Percentiles rank a stretch among this genome's conserved stretches.
Conservation (phyloP, 495 filamentous ascomycete genomes). For the Usnea hakonensis region DNA sequence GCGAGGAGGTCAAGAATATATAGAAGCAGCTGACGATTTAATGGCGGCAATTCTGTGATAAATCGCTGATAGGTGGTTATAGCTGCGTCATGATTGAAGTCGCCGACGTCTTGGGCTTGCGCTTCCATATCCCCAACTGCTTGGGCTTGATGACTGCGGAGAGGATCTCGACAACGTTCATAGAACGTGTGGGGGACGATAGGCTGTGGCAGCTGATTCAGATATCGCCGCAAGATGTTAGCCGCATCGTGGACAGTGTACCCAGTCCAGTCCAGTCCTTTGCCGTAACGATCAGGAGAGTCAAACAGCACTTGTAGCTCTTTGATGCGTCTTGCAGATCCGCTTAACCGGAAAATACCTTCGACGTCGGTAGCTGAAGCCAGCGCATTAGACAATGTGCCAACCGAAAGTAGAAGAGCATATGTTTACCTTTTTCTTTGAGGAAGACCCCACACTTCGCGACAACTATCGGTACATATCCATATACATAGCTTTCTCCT, state of each 20-base stretch:
- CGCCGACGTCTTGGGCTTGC: slow-evolving; percentile 42
- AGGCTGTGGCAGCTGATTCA: slow-evolving; percentile 89
- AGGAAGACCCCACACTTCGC: slow-evolving; percentile 97
- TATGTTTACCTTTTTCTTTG: slow-evolving; percentile 85
- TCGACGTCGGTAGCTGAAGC: slow-evolving; percentile 82
- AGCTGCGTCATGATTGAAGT: slow-evolving; percentile 67
- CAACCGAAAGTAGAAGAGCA: not conserved
- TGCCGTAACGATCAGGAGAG: slow-evolving; percentile 92
- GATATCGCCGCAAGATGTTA: slow-evolving; percentile 88
- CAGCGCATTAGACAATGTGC: not conserved
- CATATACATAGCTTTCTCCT: slow-evolving; percentile 93
- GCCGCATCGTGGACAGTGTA: slow-evolving; percentile 99
- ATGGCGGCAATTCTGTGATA: slow-evolving; percentile 84
- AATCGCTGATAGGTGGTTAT: slow-evolving; percentile 79
- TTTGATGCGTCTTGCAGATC: slow-evolving; percentile 97
- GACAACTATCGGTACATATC: slow-evolving; percentile 97
- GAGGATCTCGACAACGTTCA: slow-evolving; percentile 77
- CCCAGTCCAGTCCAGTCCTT: slow-evolving; percentile 92
- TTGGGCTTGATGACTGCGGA: slow-evolving; percentile 68
- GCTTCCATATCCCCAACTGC: slow-evolving; percentile 55
- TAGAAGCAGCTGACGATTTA: slow-evolving; percentile 90
- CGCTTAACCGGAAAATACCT: slow-evolving; percentile 93
- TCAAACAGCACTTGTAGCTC: slow-evolving; percentile 88
- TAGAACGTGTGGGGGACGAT: slow-evolving; percentile 96
- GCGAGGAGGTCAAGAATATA: slow-evolving; percentile 98